Conservation (phyloP, 2,329 filamentous ascomycete genomes). For the Arthrobotrys sphaeroides region DNA sequence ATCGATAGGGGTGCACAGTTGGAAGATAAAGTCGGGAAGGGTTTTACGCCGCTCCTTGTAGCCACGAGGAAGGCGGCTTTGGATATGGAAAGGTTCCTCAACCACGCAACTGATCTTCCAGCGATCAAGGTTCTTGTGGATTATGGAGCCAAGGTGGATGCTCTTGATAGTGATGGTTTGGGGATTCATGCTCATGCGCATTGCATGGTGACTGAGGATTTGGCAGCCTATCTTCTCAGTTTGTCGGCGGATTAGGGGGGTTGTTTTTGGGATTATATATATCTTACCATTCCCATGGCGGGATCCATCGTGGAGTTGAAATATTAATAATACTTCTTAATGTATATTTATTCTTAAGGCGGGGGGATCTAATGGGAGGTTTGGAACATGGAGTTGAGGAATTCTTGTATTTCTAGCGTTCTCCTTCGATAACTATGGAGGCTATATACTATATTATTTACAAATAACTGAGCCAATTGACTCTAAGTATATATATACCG, state of each 20-base stretch:
- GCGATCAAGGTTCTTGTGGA: conserved; percentile 23
- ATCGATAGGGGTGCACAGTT: conserved; percentile 18
- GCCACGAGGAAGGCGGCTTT: conserved; percentile 49
- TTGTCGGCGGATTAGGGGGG: conserved; percentile 10
- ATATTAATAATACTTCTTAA: not conserved
- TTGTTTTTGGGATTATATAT: too few relatives aligned
- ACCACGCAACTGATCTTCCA: conserved; percentile 41
- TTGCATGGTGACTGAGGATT: conserved; percentile 45
- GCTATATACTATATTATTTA: not conserved
- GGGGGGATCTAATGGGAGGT: not conserved
- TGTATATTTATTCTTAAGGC: not conserved
- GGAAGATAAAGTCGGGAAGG: conserved; percentile 42
- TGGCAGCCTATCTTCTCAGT: conserved; percentile 39
- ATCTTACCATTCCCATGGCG: too few relatives aligned
- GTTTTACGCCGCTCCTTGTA: conserved; percentile 34
- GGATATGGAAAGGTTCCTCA: conserved; percentile 48
- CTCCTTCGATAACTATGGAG: too few relatives aligned
- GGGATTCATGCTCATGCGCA: conserved; percentile 46
- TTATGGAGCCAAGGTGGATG: conserved; percentile 28
- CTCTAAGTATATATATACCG: too few relatives aligned
- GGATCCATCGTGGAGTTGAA: conserved; percentile 14
- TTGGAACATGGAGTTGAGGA: not conserved
- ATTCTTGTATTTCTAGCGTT: not conserved
- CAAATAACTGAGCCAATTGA: not conserved
- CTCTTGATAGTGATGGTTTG: conserved; percentile 38